These are phyloP conservation scores for Boletus speciosus DNA, from an alignment of 768 basidiomycete genomes.

Conservation along the genomic window DNA sequence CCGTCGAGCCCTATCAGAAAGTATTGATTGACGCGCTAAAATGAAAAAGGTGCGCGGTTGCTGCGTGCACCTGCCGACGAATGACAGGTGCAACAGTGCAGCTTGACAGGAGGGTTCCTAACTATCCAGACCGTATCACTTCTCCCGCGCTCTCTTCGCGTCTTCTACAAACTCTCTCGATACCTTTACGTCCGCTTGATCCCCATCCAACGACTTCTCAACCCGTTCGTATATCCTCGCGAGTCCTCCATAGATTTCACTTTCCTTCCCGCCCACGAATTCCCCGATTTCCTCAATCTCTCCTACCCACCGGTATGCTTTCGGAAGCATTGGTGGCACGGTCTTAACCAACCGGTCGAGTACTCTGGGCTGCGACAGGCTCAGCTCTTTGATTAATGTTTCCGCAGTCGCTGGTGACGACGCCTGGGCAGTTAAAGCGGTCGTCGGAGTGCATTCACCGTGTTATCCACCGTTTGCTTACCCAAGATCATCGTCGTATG, in stretches of 20 bases:
- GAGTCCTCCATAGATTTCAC: conserved; percentile 46
- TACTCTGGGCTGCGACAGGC: conserved; percentile 42
- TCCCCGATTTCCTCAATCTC: conserved; percentile 63
- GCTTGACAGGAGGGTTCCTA: conserved; percentile 13
- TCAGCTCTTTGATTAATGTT: conserved; percentile 50
- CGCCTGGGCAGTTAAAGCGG: conserved; percentile 44
- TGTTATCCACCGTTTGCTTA: conserved; percentile 21
- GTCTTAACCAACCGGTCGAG: conserved; percentile 38
- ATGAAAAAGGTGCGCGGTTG: conserved; percentile 23
- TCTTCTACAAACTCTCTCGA: conserved; percentile 44
- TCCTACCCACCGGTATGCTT: conserved; percentile 58
- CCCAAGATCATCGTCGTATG: conserved; percentile 56
- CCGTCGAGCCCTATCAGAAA: conserved; percentile 8
- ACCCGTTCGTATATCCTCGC: conserved; percentile 45
- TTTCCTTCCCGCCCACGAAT: conserved; percentile 48
- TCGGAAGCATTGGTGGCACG: conserved; percentile 53
- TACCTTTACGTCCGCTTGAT: conserved; percentile 38
- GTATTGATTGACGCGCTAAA: conserved; percentile 18
- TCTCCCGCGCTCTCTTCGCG: conserved; percentile 31
- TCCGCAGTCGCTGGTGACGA: conserved; percentile 61
- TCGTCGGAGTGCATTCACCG: neutral
- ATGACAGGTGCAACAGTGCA: neutral
- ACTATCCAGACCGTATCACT: neutral
- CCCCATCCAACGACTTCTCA: conserved; percentile 37
- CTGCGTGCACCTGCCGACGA: conserved; percentile 12